Evolutionary conservation across 257 asterid genomes (phyloP).

Genomic region (Anisodus acutangulus): DNA sequence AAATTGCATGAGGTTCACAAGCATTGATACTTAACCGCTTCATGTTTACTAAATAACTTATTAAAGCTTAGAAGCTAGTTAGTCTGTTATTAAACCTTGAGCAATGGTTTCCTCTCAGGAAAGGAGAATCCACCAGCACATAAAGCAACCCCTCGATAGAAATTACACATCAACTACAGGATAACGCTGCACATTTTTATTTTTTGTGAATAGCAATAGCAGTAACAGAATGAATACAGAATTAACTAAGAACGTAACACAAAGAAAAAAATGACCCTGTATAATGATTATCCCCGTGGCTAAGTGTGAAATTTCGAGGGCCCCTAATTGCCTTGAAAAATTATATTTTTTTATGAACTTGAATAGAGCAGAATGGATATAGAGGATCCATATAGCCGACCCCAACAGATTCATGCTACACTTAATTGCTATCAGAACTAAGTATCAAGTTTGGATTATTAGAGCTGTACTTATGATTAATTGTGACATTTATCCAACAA

Average conservation of each 20-base stretch:
- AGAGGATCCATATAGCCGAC: not conserved
- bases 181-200: constrained; percentile 4
- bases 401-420: not conserved
- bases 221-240: not conserved
- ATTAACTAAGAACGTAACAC: not conserved
- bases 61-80: not conserved
- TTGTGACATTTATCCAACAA: constrained; percentile 14
- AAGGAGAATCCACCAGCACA: constrained; percentile 21
- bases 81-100: constrained; percentile 26
- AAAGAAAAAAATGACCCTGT: not conserved
- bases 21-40: no score
- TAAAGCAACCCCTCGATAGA: constrained; percentile 37
- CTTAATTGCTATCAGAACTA: not conserved
- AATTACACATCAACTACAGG: constrained; percentile 32
- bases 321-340: not conserved
- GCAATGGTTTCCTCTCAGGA: constrained; percentile 28
- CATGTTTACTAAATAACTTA: not conserved
- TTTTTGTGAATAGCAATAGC: constrained; percentile 1
- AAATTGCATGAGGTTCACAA: not conserved
- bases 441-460: not conserved
- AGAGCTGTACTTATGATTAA: not conserved
- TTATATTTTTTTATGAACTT: not conserved
- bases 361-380: not conserved
- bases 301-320: not conserved
- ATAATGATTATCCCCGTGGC: not conserved